Base-by-base conservation (phyloP, 1,139 yeast species). In the Candida freyschussii region DNA sequence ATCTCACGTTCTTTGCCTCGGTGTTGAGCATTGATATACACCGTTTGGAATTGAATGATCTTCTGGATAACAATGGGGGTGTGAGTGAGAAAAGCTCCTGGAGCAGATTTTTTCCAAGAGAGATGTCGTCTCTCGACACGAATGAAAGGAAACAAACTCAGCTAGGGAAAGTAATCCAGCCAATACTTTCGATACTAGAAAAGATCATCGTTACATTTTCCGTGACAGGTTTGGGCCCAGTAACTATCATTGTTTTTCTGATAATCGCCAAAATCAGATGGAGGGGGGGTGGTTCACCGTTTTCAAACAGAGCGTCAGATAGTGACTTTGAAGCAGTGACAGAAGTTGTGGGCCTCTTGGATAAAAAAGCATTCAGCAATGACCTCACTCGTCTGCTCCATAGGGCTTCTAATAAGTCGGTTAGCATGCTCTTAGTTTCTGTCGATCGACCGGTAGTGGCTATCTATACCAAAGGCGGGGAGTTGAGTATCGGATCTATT, bases 21-120 rank as follows among this genome's bases (percentile, higher is more conserved):
- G 72, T 81, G 0, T 57, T 83, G 13, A 67, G 79, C 18, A 70
- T 84, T 27, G 95, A 85, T 57, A 60, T 79, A 29, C 69, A 76
- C 27, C 65, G 86, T 35, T 56, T 70, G 24, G 87, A 80, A 47
- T 62, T 80, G 14, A 71, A 72, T 9, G 85, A 78, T 40, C 53
- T 76, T 21, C 47, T 73, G 22, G 55, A 53, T 14, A 19, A 23
- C 9, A 24, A 33, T 3, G 26, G 26, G 6, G 16, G 19, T 17
- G 13, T 11, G 7, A 11, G 21, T 12, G 26, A 27, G 16, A 36
- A 14, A 27, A 29, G 21, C 9, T 25, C 35, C 8, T 32, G 27
- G 32, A 13, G 10, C 17, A 36, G 22, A 7, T 15, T 21, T 11
- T 12, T 27, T 13, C 18, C 12, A 8, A 26, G 24, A 5, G 26